Conservation (phyloP, 257 asterid species). For the Ilex asprella region DNA sequence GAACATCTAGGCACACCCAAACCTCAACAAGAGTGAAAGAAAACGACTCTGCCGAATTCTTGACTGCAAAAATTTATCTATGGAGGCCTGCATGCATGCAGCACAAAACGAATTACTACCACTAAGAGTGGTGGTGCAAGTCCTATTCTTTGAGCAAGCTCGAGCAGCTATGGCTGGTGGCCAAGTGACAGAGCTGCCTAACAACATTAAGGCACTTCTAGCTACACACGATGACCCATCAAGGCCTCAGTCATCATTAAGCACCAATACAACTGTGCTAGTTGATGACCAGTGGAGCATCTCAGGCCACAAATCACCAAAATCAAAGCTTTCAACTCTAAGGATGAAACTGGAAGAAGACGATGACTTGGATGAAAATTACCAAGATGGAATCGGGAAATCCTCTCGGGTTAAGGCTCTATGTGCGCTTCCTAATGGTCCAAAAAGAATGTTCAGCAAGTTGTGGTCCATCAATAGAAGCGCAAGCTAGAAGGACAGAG, state of each 20-base stretch:
- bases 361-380: slow-evolving; percentile 39
- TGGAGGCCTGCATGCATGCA: slow-evolving; percentile 79
- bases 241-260: slow-evolving; percentile 31
- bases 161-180: slow-evolving; percentile 61
- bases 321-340: slow-evolving; percentile 54
- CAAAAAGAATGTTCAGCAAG: slow-evolving; percentile 66
- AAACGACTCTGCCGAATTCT: slow-evolving; percentile 58
- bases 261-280: slow-evolving; percentile 17
- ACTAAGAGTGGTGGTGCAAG: slow-evolving; percentile 75
- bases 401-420: slow-evolving; percentile 29
- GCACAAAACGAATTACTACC: slow-evolving; percentile 92
- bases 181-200: slow-evolving; percentile 52
- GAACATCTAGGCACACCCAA: slow-evolving; percentile 58
- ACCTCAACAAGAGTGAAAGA: slow-evolving; percentile 66
- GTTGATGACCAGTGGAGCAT: slow-evolving; percentile 70
- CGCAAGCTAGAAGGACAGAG: slow-evolving; percentile 44
- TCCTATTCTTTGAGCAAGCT: slow-evolving; percentile 85
- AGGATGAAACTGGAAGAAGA: slow-evolving; percentile 77
- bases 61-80: slow-evolving; percentile 69
- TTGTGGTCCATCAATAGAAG: slow-evolving; percentile 63
- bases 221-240: slow-evolving; percentile 38
- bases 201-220: slow-evolving; percentile 62
- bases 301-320: slow-evolving; percentile 55
- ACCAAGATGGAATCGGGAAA: slow-evolving; percentile 11
- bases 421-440: slow-evolving; percentile 45